Conservation (phyloP, 352 stramenopile genomes). For the Phytophthora pluvialis region DNA sequence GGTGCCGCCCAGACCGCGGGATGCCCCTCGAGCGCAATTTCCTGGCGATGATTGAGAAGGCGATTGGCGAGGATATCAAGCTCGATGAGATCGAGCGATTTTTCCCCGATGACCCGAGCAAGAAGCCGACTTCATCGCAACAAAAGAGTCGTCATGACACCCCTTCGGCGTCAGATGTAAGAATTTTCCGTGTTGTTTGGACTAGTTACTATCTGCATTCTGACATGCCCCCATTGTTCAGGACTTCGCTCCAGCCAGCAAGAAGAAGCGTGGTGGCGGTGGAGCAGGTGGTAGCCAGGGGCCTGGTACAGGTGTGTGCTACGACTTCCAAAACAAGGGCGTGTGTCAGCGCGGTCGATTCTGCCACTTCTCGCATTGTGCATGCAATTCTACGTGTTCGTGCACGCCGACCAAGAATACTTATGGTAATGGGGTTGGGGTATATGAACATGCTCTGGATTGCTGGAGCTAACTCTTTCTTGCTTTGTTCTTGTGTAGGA, state of each 20-base stretch:
- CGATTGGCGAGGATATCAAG: constrained; percentile 75
- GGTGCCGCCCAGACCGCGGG: constrained; percentile 63
- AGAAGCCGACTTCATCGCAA: constrained; percentile 51
- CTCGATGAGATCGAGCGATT: constrained; percentile 85
- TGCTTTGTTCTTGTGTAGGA: constrained; percentile 39
- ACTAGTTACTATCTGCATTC: not conserved
- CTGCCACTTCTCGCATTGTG: constrained; percentile 90
- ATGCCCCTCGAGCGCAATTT: constrained; percentile 73
- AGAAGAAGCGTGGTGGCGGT: constrained; percentile 67
- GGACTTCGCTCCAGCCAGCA: constrained; percentile 61
- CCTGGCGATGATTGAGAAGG: constrained; percentile 70
- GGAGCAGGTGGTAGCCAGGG: constrained; percentile 40
- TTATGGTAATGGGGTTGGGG: constrained; percentile 57
- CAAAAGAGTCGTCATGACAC: constrained; percentile 51
- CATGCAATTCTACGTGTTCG: constrained; percentile 86
- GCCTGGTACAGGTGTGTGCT: constrained; percentile 81
- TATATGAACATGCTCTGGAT: constrained; percentile 1
- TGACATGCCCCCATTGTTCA: constrained; percentile 22
- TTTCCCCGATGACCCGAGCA: constrained; percentile 71
- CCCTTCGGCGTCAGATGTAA: constrained; percentile 48
- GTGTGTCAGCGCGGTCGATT: constrained; percentile 83
- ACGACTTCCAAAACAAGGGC: constrained; percentile 91
- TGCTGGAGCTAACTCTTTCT: constrained; percentile 21
- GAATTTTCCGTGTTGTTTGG: not conserved
- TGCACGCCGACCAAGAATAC: constrained; percentile 86